Conservation (phyloP, 768 basidiomycete genomes). For the Rhizopogon vinicolor region DNA sequence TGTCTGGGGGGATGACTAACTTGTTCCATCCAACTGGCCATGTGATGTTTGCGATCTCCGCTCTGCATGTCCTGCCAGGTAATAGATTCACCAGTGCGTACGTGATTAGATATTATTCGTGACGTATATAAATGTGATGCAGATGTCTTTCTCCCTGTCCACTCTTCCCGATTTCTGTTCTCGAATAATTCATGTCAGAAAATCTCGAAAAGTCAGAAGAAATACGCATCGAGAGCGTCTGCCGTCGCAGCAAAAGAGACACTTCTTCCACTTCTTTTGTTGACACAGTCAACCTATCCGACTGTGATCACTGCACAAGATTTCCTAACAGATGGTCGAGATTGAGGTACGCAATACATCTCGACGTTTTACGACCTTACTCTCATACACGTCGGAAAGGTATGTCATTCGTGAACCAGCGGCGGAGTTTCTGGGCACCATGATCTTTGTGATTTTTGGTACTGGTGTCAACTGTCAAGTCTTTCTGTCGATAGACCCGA, state of each 20-base stretch:
- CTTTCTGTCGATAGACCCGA: constrained; percentile 40
- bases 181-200: not conserved
- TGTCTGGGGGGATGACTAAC: not conserved
- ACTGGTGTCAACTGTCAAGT: constrained; percentile 55
- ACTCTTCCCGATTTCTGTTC: not conserved
- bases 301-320: constrained; percentile 26
- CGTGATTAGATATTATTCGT: not conserved
- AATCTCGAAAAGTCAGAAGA: constrained; percentile 1
- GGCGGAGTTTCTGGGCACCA: constrained; percentile 60
- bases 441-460: constrained; percentile 57
- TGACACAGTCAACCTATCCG: not conserved
- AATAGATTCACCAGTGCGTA: not conserved
- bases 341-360: constrained; percentile 38
- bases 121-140: not conserved
- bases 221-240: not conserved
- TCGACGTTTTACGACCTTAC: not conserved
- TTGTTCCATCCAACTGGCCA: not conserved
- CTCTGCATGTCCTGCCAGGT: not conserved
- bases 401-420: constrained; percentile 49
- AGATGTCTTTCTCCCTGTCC: not conserved
- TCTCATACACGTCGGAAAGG: constrained; percentile 20
- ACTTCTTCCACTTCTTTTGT: not conserved
- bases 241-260: not conserved
- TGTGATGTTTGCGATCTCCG: not conserved
- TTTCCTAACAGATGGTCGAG: constrained; percentile 53